phyloP scores from a whole-genome alignment of 2,329 filamentous ascomycete genomes.

The Claviceps capensis region DNA sequence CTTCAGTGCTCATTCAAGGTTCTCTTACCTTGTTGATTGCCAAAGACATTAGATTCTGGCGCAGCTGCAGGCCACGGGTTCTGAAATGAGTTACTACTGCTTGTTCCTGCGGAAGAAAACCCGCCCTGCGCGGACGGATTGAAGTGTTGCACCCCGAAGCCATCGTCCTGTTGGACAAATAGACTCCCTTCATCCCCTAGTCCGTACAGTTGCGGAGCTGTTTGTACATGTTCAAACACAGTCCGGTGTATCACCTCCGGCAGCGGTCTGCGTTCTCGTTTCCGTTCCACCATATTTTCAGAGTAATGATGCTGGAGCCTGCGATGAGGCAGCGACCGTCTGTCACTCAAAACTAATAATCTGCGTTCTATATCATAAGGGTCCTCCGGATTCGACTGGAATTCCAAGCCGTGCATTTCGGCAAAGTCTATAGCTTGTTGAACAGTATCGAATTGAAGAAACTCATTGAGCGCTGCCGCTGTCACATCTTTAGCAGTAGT shows the following conservation, averaged over 20 bases:
- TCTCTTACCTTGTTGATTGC: constrained; percentile 1
- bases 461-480: constrained; percentile 37
- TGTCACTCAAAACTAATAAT: constrained; percentile 32
- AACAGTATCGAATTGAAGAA: constrained; percentile 54
- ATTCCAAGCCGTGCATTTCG: constrained; percentile 40
- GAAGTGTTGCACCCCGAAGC: background rate
- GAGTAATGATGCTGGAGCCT: constrained; percentile 44
- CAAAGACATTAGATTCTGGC: background rate
- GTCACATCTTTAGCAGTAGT: constrained; percentile 48
- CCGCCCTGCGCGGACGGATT: background rate
- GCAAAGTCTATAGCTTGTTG: constrained; percentile 53
- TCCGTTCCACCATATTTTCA: constrained; percentile 41
- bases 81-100: background rate
- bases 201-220: constrained; percentile 6
- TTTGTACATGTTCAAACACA: constrained; percentile 25
- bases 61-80: background rate
- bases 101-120: background rate
- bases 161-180: constrained; percentile 13
- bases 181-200: constrained; percentile 14
- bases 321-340: constrained; percentile 30
- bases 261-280: constrained; percentile 38
- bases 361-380: constrained; percentile 22
- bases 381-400: constrained; percentile 24
- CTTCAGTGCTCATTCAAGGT: background rate
- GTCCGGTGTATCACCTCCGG: constrained; percentile 43